Evolutionary conservation across 2,329 filamentous ascomycete genomes (phyloP).

Genomic region (Claviceps africana): DNA sequence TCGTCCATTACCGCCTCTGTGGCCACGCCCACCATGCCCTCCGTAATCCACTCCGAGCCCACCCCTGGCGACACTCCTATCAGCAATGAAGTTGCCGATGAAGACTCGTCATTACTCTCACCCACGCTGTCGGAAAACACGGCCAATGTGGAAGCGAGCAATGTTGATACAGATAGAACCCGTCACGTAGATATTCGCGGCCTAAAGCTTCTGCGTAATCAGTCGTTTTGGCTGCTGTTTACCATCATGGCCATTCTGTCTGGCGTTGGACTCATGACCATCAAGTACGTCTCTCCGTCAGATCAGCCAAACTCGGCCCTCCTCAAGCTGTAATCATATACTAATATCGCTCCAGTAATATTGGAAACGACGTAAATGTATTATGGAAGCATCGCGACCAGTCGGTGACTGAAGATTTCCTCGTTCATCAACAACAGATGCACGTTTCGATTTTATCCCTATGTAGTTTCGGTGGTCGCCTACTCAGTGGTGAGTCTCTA

Average conservation of each 20-base stretch:
- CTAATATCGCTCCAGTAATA: constrained; percentile 49
- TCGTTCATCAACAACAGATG: constrained; percentile 70
- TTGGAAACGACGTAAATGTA: constrained; percentile 77
- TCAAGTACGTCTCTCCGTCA: constrained; percentile 55
- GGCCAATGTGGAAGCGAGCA: constrained; percentile 40
- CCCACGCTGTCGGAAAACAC: constrained; percentile 40
- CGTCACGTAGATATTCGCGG: constrained; percentile 86
- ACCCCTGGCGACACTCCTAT: background rate
- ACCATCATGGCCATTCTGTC: constrained; percentile 77
- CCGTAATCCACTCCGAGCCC: background rate
- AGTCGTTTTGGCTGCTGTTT: constrained; percentile 88
- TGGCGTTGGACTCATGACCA: constrained; percentile 93
- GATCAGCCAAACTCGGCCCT: background rate
- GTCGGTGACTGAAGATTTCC: constrained; percentile 55
- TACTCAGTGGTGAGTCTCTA: constrained; percentile 50
- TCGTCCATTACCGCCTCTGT: constrained; percentile 16
- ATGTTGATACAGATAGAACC: constrained; percentile 58
- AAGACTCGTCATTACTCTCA: constrained; percentile 72
- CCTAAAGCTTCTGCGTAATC: constrained; percentile 51
- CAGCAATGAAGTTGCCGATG: constrained; percentile 33
- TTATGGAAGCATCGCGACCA: constrained; percentile 80
- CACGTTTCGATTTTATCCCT: constrained; percentile 92
- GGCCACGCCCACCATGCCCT: background rate
- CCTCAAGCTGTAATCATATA: background rate
- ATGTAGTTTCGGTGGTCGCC: constrained; percentile 69